Conservation (phyloP, 257 asterid genomes). For the Eustoma russellianum region DNA sequence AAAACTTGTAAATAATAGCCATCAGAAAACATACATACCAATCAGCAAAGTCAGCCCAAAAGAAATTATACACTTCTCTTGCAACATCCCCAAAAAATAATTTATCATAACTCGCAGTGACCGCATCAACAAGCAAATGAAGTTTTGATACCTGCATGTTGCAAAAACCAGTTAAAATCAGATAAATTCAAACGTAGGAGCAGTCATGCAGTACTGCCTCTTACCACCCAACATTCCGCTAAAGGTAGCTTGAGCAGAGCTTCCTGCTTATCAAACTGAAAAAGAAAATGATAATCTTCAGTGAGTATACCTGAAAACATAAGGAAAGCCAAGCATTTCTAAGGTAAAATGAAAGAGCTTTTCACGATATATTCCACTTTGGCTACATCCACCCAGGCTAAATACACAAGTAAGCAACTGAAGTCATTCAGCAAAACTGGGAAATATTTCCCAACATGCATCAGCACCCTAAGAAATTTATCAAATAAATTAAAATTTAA, state of each 20-base stretch:
- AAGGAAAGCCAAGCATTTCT: neutral
- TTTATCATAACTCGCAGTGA: constrained; percentile 76
- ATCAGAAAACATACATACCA: constrained; percentile 43
- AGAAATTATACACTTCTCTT: constrained; percentile 85
- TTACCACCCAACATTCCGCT: constrained; percentile 99
- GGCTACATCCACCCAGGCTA: no score
- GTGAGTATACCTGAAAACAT: neutral
- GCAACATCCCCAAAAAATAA: constrained; percentile 89
- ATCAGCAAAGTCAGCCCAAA: constrained; percentile 97
- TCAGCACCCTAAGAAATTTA: no score
- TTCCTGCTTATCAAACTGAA: constrained; percentile 68
- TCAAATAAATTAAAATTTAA: no score
- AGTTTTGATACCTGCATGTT: constrained; percentile 71
- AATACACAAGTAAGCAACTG: no score
- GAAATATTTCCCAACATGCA: no score
- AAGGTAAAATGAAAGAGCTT: neutral
- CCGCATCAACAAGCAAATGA: constrained; percentile 73
- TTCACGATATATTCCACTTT: no score
- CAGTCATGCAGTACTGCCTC: constrained; percentile 16
- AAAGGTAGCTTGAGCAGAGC: constrained; percentile 58
- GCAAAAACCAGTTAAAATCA: constrained; percentile 14
- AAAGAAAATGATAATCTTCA: constrained; percentile 16
- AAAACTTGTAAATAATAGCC: neutral
- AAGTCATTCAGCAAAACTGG: no score
- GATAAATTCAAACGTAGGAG: constrained; percentile 5